phyloP scores from a whole-genome alignment of 805 yeast genomes.

The Kodamaea kakaduensis region DNA sequence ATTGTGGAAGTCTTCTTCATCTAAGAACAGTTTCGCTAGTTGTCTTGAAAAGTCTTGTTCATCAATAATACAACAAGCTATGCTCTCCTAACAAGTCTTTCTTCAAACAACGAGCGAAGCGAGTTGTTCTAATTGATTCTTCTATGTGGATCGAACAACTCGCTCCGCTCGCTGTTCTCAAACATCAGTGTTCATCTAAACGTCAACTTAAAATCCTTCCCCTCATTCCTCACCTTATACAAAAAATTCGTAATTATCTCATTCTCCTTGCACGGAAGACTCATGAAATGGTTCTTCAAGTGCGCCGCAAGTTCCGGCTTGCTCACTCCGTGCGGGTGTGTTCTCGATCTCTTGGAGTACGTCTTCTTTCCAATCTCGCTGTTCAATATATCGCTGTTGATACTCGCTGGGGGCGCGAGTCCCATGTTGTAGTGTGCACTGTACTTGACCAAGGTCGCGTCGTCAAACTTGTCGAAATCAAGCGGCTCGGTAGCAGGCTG shows the following conservation, averaged over 20 bases:
- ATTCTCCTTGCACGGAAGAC: constrained; percentile 62
- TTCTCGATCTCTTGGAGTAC: constrained; percentile 26
- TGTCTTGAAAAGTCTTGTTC: neutral
- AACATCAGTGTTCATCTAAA: constrained; percentile 24
- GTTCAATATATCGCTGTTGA: constrained; percentile 65
- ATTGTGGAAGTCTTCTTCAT: no score
- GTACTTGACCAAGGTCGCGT: constrained; percentile 65
- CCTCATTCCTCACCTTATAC: constrained; percentile 76
- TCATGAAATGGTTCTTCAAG: constrained; percentile 66
- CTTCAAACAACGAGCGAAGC: no score
- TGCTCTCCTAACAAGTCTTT: no score
- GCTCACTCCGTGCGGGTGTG: constrained; percentile 41
- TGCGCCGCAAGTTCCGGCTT: constrained; percentile 57
- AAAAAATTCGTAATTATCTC: constrained; percentile 86
- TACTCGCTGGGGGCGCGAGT: constrained; percentile 57
- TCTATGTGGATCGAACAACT: neutral
- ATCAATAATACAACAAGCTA: no score
- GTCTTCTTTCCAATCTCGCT: constrained; percentile 75
- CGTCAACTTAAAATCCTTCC: constrained; percentile 37
- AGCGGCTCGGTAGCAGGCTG: constrained; percentile 49
- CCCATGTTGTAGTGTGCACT: constrained; percentile 54
- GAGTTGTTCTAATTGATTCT: neutral
- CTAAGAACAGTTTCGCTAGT: no score
- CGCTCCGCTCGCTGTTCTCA: neutral
- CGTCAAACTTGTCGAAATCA: constrained; percentile 65